Conservation (phyloP, 148 eudicot species). For the Rhododendron molle region DNA sequence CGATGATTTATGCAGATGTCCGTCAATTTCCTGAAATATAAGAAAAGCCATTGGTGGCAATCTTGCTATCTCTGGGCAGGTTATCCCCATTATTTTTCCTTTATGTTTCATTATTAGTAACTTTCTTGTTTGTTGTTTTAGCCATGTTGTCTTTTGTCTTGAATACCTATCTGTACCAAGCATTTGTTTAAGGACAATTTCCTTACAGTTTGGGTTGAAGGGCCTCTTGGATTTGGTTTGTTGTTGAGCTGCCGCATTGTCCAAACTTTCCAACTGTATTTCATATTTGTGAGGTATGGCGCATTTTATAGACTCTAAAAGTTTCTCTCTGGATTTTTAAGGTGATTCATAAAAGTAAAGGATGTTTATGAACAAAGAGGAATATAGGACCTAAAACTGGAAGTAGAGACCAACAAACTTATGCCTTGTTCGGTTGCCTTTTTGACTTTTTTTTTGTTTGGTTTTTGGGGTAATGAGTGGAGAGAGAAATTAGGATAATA, state of each 20-base stretch:
- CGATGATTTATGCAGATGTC: conserved; percentile 53
- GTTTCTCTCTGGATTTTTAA: background rate
- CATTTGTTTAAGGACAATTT: conserved; percentile 1
- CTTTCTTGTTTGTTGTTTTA: background rate
- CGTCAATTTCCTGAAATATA: conserved; percentile 47
- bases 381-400: background rate
- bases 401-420: background rate
- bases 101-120: background rate
- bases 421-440: too few relatives aligned
- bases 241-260: conserved; percentile 78
- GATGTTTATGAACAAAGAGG: background rate
- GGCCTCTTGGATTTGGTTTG: conserved; percentile 94
- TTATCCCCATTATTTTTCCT: conserved; percentile 11
- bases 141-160: background rate
- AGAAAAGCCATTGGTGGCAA: conserved; percentile 70
- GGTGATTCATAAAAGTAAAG: background rate
- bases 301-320: background rate
- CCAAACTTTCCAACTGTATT: conserved; percentile 76
- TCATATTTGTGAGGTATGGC: conserved; percentile 81
- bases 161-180: background rate
- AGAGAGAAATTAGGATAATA: too few relatives aligned
- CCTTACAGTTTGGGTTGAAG: conserved; percentile 86
- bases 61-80: conserved; percentile 96
- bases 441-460: too few relatives aligned
- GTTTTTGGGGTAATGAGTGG: too few relatives aligned